Base-by-base conservation (phyloP, 805 yeast species). In the Kazachstania taianensis region DNA sequence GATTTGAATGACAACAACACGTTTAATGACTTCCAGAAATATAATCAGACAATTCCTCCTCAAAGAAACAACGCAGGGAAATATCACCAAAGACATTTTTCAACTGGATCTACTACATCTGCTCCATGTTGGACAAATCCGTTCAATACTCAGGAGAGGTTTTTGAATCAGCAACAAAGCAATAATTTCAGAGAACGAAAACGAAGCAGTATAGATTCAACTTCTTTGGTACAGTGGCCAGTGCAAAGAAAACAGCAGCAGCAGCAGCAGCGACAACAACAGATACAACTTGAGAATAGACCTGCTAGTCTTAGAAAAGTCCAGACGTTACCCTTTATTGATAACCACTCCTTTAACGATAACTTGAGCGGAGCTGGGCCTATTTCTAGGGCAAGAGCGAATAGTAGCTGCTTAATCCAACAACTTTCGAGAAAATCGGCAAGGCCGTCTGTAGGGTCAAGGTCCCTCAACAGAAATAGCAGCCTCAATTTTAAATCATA, bases 361-460 rank as follows among this genome's bases (percentile, higher is more conserved):
- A n/a, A n/a, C n/a, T n/a, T n/a, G n/a, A n/a, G n/a, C n/a, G n/a
- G n/a, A n/a, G n/a, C n/a, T n/a, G n/a, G n/a, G n/a, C n/a, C n/a
- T n/a, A n/a, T n/a, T n/a, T n/a, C n/a, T 27, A 23, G 39, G 12
- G 16, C 40, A 14, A 38, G 44, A 20, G 28, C 41, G 19, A 41
- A 41, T 22, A 37, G 41, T 28, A 29, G 38, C 19, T 28, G 26
- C 5, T 37, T 35, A 7, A 35, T 41, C 18, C 39, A 41, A 15
- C 43, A 41, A 22, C 19, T 34, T 16, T 32, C 41, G 20, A 35
- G 38, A 25, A 32, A 28, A 34, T 5, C 35, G 10, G 15, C 36
- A 26, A 22, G 19, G 16, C 33, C 39, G 13, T 16, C 20, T 18
- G 28, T 20, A 17, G 29, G 17, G 7, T n/a, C 15, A 5, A 28